Conservation (phyloP, 2,329 filamentous ascomycete species). For the Pseudogymnoascus sp. region DNA sequence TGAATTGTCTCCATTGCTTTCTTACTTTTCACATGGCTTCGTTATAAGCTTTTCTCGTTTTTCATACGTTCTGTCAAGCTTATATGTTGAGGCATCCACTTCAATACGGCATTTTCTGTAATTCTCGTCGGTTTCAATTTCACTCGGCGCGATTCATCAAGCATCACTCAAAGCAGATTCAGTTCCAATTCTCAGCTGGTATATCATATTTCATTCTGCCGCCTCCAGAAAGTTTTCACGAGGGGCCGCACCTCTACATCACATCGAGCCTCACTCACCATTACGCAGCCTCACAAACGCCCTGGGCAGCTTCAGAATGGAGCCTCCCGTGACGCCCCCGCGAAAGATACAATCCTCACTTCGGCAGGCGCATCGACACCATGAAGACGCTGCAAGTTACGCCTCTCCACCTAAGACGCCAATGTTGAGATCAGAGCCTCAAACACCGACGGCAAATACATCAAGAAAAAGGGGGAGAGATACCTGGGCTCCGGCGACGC, state of each 20-base stretch:
- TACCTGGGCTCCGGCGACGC: not conserved
- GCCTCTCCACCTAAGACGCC: not conserved
- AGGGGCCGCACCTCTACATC: not conserved
- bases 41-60: not conserved
- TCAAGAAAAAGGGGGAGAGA: not conserved
- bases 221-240: not conserved
- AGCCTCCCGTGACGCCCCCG: not conserved
- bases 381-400: not conserved
- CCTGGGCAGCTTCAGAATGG: not conserved
- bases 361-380: not conserved
- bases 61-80: not conserved
- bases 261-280: no score
- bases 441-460: not conserved
- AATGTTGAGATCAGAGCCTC: not conserved
- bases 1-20: not conserved
- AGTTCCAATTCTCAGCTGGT: not conserved
- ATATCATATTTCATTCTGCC: not conserved
- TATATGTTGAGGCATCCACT: not conserved
- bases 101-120: not conserved
- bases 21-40: not conserved
- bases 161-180: not conserved
- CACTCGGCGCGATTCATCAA: not conserved
- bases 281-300: not conserved
- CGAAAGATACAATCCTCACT: not conserved
- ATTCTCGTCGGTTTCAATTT: not conserved